Evolutionary conservation across 441 rosid genomes (phyloP).

Genomic region (Daphne laureola): DNA sequence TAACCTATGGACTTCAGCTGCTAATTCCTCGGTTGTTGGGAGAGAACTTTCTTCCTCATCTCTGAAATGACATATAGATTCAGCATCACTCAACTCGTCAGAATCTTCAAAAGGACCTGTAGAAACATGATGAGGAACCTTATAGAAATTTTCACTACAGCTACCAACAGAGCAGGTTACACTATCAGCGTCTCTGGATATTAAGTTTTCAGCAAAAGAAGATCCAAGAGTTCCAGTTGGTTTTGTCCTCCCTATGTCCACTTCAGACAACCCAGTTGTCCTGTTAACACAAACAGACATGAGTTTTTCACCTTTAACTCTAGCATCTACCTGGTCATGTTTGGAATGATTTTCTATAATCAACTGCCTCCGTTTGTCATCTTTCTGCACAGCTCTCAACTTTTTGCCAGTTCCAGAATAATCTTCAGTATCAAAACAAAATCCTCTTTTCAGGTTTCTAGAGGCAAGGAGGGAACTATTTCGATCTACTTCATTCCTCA

Average conservation of each 20-base stretch:
- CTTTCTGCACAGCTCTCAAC: slow-evolving; percentile 28
- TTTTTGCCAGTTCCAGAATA: slow-evolving; percentile 23
- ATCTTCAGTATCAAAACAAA: slow-evolving; percentile 23
- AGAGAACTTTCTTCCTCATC: slow-evolving; percentile 22
- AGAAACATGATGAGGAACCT: slow-evolving; percentile 17
- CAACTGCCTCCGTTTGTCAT: slow-evolving; percentile 21
- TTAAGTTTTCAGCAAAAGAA: slow-evolving; percentile 17
- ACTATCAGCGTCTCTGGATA: slow-evolving; percentile 17
- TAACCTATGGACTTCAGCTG: slow-evolving; percentile 43
- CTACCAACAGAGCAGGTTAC: slow-evolving; percentile 36
- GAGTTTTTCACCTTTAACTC: slow-evolving; percentile 23
- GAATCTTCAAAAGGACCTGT: slow-evolving; percentile 18
- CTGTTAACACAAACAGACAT: slow-evolving; percentile 20
- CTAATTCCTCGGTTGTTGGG: slow-evolving; percentile 22
- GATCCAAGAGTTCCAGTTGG: slow-evolving; percentile 23
- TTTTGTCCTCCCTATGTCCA: slow-evolving; percentile 30
- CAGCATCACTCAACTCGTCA: slow-evolving; percentile 38
- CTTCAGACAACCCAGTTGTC: slow-evolving; percentile 23
- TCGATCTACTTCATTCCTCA: slow-evolving; percentile 20
- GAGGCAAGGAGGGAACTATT: slow-evolving; percentile 19
- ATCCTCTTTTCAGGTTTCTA: slow-evolving; percentile 35
- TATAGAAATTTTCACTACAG: slow-evolving; percentile 25
- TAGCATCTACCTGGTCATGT: slow-evolving; percentile 24
- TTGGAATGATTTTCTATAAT: slow-evolving; percentile 18
- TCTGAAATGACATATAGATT: slow-evolving; percentile 31